Evolutionary conservation across 2,329 filamentous ascomycete genomes (phyloP).

Genomic region (Epichloe gansuensis): DNA sequence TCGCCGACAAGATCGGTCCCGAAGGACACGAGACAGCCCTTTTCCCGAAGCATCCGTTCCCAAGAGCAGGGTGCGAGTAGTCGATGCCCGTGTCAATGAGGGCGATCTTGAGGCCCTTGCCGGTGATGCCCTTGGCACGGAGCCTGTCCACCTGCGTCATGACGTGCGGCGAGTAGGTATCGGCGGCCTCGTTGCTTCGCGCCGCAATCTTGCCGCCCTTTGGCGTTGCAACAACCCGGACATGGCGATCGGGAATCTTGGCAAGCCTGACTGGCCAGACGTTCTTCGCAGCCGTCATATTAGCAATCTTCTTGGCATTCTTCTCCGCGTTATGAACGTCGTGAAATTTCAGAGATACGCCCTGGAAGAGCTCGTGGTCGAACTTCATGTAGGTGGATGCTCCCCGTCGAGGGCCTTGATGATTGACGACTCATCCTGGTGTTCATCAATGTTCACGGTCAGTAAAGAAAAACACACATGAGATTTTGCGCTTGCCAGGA

Average conservation of each 20-base stretch:
- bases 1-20: conserved; percentile 34
- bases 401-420: conserved; percentile 5
- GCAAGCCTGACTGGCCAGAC: conserved; percentile 36
- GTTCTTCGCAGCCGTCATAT: conserved; percentile 32
- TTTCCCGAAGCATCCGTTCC: conserved; percentile 31
- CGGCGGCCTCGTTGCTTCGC: conserved; percentile 11
- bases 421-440: conserved; percentile 3
- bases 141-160: conserved; percentile 46
- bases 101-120: conserved; percentile 40
- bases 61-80: conserved; percentile 50
- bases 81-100: conserved; percentile 46
- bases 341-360: conserved; percentile 39
- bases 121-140: conserved; percentile 34
- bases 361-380: conserved; percentile 40
- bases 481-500: not conserved
- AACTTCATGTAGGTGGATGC: conserved; percentile 34
- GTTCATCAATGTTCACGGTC: not conserved
- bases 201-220: conserved; percentile 9
- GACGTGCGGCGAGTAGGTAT: conserved; percentile 34
- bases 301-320: conserved; percentile 28
- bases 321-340: conserved; percentile 31
- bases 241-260: conserved; percentile 29
- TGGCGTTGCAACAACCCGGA: conserved; percentile 28
- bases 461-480: not conserved
- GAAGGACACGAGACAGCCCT: conserved; percentile 29